A percentile compares a stretch with the other conserved stretches of the same genome.
phyloP scores from a whole-genome alignment of 2,329 filamentous ascomycete species.

The Alternaria sp. region DNA sequence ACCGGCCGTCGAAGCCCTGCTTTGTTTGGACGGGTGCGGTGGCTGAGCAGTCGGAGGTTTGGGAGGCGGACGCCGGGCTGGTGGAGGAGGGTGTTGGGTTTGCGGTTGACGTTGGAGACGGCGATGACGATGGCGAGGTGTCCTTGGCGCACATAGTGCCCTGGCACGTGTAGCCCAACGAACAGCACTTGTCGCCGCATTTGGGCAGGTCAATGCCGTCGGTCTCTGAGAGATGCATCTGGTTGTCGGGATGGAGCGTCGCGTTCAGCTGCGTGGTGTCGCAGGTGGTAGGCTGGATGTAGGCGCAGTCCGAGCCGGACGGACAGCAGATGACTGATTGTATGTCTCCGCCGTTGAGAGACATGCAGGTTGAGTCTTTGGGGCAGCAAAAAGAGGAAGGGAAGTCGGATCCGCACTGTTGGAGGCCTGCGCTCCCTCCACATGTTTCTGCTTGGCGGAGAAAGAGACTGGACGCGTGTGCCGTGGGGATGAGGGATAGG shows the following conservation, averaged over 20 bases:
- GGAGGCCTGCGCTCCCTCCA: slow-evolving; percentile 54
- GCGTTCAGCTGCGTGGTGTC: slow-evolving; percentile 67
- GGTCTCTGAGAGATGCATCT: slow-evolving; percentile 71
- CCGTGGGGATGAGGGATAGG: slow-evolving; percentile 29
- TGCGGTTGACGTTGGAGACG: slow-evolving; percentile 26
- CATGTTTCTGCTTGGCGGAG: slow-evolving; percentile 53
- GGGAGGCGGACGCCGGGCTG: slow-evolving; percentile 37
- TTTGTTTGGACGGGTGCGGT: slow-evolving; percentile 22
- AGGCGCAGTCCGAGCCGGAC: slow-evolving; percentile 60
- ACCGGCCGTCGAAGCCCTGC: slow-evolving; percentile 40
- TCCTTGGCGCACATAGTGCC: slow-evolving; percentile 60
- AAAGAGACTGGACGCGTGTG: slow-evolving; percentile 38
- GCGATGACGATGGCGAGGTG: slow-evolving; percentile 29
- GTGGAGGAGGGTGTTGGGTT: slow-evolving; percentile 35
- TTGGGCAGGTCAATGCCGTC: slow-evolving; percentile 58
- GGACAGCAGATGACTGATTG: slow-evolving; percentile 77
- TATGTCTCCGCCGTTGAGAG: slow-evolving; percentile 63
- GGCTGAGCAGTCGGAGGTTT: slow-evolving; percentile 30
- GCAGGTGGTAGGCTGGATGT: slow-evolving; percentile 70
- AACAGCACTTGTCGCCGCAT: slow-evolving; percentile 71
- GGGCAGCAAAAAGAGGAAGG: slow-evolving; percentile 73
- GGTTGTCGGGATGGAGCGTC: slow-evolving; percentile 60
- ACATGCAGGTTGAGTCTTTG: slow-evolving; percentile 60
- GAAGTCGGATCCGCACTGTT: slow-evolving; percentile 62
- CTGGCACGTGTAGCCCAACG: slow-evolving; percentile 72